Percentiles rank a stretch among this genome's conserved stretches.
Conservation (phyloP, 768 basidiomycete species). For the Lepiota brunneoincarnata region DNA sequence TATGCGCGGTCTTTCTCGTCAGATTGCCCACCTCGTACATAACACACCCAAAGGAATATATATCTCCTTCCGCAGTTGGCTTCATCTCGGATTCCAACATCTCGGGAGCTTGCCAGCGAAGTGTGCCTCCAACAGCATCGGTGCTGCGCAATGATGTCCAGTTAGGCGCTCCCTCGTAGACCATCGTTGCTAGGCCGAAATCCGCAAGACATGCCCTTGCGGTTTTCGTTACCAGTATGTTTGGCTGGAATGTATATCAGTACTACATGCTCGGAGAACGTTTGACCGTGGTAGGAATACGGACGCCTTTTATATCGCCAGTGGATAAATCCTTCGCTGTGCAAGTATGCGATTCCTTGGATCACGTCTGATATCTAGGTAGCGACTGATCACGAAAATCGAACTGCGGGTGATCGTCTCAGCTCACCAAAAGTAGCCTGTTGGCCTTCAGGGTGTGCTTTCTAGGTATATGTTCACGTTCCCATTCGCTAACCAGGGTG, state of each 20-base stretch:
- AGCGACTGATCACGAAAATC: background rate
- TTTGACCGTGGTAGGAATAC: background rate
- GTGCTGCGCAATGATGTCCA: conserved; percentile 18
- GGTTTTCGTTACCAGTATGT: conserved; percentile 41
- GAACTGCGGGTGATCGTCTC: background rate
- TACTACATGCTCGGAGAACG: background rate
- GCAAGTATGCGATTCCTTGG: conserved; percentile 28
- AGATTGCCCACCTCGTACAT: conserved; percentile 15
- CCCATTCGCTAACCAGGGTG: conserved; percentile 35
- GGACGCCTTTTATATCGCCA: conserved; percentile 34
- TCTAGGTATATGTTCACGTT: conserved; percentile 25
- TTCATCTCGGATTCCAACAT: conserved; percentile 8
- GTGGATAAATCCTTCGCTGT: conserved; percentile 32
- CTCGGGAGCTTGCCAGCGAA: conserved; percentile 22
- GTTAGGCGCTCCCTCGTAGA: conserved; percentile 17
- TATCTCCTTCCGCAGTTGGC: conserved; percentile 13
- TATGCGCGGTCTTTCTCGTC: background rate
- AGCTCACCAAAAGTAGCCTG: conserved; percentile 14
- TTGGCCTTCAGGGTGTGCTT: conserved; percentile 14
- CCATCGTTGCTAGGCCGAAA: conserved; percentile 40
- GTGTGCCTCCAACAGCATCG: conserved; percentile 1
- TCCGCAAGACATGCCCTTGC: conserved; percentile 47
- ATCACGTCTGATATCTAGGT: conserved; percentile 28
- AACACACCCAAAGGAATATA: conserved; percentile 17
- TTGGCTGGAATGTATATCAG: conserved; percentile 26